Evolutionary conservation across 495 filamentous ascomycete species (phyloP).

Genomic region (Penicillium silybi): DNA sequence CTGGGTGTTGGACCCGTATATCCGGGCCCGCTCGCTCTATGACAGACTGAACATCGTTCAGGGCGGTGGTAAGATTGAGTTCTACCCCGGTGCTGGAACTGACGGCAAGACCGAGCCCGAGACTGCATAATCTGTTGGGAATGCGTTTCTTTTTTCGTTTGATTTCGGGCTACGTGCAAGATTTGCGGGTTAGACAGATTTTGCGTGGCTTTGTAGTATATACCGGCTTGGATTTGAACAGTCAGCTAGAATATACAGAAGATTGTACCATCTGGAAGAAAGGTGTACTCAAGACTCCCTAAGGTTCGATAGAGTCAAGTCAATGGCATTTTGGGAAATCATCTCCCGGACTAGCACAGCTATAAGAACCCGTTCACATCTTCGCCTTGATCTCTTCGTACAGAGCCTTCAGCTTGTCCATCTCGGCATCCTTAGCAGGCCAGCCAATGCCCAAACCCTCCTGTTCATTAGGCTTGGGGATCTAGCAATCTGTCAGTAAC

Average conservation of each 20-base stretch:
- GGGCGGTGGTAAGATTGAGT: slow-evolving; percentile 61
- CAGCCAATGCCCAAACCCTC: slow-evolving; percentile 80
- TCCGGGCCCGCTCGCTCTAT: slow-evolving; percentile 68
- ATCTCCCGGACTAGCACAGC: neutral
- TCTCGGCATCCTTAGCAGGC: slow-evolving; percentile 73
- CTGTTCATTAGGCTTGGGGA: slow-evolving; percentile 85
- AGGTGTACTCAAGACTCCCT: neutral
- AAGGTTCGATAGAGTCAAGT: neutral
- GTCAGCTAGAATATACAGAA: slow-evolving; percentile 1
- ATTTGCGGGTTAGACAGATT: neutral
- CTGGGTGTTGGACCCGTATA: slow-evolving; percentile 76
- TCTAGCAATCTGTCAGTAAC: slow-evolving; percentile 48
- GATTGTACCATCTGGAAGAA: neutral
- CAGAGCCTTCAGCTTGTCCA: slow-evolving; percentile 77
- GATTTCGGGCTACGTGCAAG: neutral
- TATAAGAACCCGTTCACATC: slow-evolving; percentile 54
- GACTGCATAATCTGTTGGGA: neutral
- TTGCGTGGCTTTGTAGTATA: slow-evolving; percentile 11
- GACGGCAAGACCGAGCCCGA: slow-evolving; percentile 14
- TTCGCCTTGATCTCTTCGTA: slow-evolving; percentile 81
- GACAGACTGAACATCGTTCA: slow-evolving; percentile 69
- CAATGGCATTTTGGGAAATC: neutral
- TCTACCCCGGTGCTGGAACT: slow-evolving; percentile 49
- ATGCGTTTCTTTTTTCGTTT: neutral
- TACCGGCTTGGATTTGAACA: neutral